Evolutionary conservation across 768 basidiomycete genomes (phyloP).

Genomic region (Astraeus odoratus): DNA sequence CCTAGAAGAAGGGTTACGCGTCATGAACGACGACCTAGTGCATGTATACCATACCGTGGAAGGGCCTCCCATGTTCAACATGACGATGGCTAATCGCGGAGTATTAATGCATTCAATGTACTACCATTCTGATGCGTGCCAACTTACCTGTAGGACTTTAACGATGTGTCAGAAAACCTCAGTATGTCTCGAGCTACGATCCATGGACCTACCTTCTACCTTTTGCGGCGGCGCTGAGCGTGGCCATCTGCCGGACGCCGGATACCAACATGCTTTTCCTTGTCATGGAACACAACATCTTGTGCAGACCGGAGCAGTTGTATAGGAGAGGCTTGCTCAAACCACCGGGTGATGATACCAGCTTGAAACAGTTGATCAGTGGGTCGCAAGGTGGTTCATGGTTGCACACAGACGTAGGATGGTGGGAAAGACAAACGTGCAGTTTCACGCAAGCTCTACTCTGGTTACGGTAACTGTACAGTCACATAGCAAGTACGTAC

Average conservation of each 20-base stretch:
- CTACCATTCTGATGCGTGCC: not conserved
- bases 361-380: too few species aligned
- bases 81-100: conserved; percentile 72
- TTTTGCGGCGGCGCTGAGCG: conserved; percentile 32
- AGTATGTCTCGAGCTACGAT: not conserved
- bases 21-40: conserved; percentile 1
- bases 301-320: not conserved
- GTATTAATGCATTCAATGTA: conserved; percentile 12
- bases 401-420: not conserved
- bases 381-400: too few species aligned
- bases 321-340: not conserved
- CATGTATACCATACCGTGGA: conserved; percentile 57
- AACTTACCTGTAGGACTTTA: conserved; percentile 55
- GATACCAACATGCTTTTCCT: conserved; percentile 17
- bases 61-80: conserved; percentile 99
- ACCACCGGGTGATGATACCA: too few species aligned
- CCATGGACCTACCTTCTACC: conserved; percentile 37
- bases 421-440: too few species aligned
- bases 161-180: conserved; percentile 9
- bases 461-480: too few species aligned
- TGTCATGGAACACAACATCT: conserved; percentile 25
- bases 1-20: conserved; percentile 36
- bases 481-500: too few species aligned
- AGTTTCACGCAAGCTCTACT: too few species aligned
- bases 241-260: conserved; percentile 36